Base-by-base conservation (phyloP, 2,329 filamentous ascomycete species). In the Colletotrichum limetticola region DNA sequence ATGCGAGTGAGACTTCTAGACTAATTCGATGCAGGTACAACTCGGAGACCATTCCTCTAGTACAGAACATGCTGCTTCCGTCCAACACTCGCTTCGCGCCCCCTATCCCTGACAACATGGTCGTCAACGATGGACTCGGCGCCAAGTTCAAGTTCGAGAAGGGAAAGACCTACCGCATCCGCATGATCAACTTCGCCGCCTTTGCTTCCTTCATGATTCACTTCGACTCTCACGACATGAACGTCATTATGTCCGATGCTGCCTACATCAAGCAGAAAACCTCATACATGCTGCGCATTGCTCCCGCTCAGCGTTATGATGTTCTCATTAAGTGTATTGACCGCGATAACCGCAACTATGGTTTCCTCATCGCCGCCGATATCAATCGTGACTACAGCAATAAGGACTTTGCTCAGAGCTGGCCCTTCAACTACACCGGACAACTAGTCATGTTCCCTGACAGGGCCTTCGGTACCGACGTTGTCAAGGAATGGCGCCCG, bases 221-320 rank as follows among this genome's bases (percentile, higher is more conserved):
- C 70, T 85, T 87, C 73, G 81, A 83, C 73, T 82, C 80, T 1
- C 82, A 86, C 72, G 80, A 81, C 28, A 86, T 87, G 84, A 78
- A 82, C 22, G 78, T 87, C 24, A 86, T 88, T 74, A 82, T 83
- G 81, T 82, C 80, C 37, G 86, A 88, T 61, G 81, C 77, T 14
- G 80, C 84, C 3, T 85, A 85, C 71, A 78, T 86, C 55, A 76
- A 83, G 64, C 77, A 81, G 65, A 68, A 80, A 24, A 69, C 78
- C 35, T 80, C 82, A 0, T 78, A 83, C 66, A 82, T 84, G 75
- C 74, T 87, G 24, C 84, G 83, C 11, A 70, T 87, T 16, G 76
- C 83, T 4, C 79, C 86, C 5, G 85, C 83, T 1, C 85, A 87
- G 78, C 83, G 86, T 19, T 86, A 85, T 72, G 85, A 87, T 72